Percentiles rank a stretch among this genome's conserved stretches.
Conservation (phyloP, 768 basidiomycete species). For the Megacollybia marginata region DNA sequence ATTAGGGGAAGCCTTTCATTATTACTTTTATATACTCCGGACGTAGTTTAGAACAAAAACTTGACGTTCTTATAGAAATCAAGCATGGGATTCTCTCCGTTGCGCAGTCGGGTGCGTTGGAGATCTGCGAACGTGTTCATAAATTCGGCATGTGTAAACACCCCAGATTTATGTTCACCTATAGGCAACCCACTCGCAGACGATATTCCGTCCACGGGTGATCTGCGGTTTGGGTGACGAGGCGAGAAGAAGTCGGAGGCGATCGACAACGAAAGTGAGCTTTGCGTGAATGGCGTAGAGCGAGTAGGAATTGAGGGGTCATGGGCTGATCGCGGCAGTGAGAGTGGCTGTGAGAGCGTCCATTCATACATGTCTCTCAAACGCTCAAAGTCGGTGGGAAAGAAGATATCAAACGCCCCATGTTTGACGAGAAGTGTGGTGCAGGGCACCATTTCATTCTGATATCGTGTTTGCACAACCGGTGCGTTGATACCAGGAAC, state of each 20-base stretch:
- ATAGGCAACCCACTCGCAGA: slow-evolving; percentile 74
- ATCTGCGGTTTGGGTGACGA: slow-evolving; percentile 47
- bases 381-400: slow-evolving; percentile 84
- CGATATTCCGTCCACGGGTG: slow-evolving; percentile 60
- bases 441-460: slow-evolving; percentile 80
- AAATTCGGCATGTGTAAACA: slow-evolving; percentile 87
- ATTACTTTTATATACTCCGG: slow-evolving; percentile 68
- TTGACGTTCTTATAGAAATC: slow-evolving; percentile 93
- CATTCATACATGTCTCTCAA: slow-evolving; percentile 89
- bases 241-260: slow-evolving; percentile 69
- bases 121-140: slow-evolving; percentile 79
- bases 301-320: slow-evolving; percentile 29
- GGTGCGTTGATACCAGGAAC: slow-evolving; percentile 75
- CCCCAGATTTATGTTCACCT: slow-evolving; percentile 73
- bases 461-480: slow-evolving; percentile 91
- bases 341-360: slow-evolving; percentile 55
- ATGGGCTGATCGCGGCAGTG: slow-evolving; percentile 12
- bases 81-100: slow-evolving; percentile 84
- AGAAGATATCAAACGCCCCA: slow-evolving; percentile 98
- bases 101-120: slow-evolving; percentile 58
- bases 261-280: slow-evolving; percentile 40
- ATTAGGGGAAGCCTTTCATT: slow-evolving; percentile 78
- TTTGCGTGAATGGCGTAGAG: slow-evolving; percentile 44
- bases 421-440: slow-evolving; percentile 87
- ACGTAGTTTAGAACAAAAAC: slow-evolving; percentile 66